A percentile compares a stretch with the other conserved stretches of the same genome.
phyloP scores from a whole-genome alignment of 495 filamentous ascomycete species.

The Elaphomyces granulatus region DNA sequence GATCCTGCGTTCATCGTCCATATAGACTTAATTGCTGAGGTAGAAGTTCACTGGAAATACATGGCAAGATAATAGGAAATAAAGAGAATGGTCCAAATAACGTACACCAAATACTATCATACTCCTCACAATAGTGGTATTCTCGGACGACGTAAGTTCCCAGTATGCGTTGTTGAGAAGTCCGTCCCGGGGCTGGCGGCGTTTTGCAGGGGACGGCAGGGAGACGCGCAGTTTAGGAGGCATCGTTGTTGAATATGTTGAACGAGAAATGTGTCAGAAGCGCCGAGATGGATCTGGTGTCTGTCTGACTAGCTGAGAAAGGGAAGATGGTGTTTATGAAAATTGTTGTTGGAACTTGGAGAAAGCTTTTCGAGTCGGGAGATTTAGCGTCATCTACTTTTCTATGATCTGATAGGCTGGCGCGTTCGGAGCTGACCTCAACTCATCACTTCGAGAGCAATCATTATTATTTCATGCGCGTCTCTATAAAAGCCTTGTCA shows the following conservation, averaged over 20 bases:
- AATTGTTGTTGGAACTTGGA: too few relatives aligned
- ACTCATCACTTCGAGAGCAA: too few relatives aligned
- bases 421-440: too few relatives aligned
- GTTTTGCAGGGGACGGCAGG: constrained; percentile 13
- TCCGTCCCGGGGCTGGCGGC: constrained; percentile 30
- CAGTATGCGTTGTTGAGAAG: constrained; percentile 41
- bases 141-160: constrained; percentile 55
- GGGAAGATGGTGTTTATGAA: background rate
- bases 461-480: too few relatives aligned
- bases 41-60: constrained; percentile 3
- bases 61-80: background rate
- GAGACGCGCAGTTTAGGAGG: constrained; percentile 29
- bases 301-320: background rate
- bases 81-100: constrained; percentile 4
- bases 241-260: too few relatives aligned
- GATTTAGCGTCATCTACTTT: too few relatives aligned
- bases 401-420: too few relatives aligned
- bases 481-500: too few relatives aligned
- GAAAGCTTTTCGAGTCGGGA: too few relatives aligned
- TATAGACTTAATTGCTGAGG: background rate
- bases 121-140: constrained; percentile 59
- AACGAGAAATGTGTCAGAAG: too few relatives aligned
- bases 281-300: too few relatives aligned
- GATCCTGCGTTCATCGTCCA: constrained; percentile 13
- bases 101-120: constrained; percentile 59